phyloP scores from a whole-genome alignment of 2,329 filamentous ascomycete genomes.

The Talaromyces verruculosus region DNA sequence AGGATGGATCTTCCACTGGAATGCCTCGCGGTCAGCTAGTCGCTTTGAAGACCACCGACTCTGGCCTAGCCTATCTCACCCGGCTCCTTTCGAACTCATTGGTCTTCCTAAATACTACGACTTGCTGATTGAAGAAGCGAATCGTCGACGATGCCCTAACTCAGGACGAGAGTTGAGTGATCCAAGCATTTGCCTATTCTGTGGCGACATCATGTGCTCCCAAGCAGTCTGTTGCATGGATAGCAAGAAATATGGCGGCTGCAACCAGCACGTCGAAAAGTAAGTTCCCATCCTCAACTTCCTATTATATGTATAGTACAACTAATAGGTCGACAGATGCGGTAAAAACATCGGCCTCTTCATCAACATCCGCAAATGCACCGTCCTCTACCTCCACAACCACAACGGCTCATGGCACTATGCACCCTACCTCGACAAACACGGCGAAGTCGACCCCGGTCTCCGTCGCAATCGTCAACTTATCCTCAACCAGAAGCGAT shows the following conservation, averaged over 20 bases:
- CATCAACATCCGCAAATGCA: conserved; percentile 95
- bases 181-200: conserved; percentile 89
- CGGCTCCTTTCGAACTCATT: conserved; percentile 89
- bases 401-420: conserved; percentile 78
- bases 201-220: conserved; percentile 93
- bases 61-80: conserved; percentile 66
- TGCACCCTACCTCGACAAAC: conserved; percentile 92
- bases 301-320: not conserved
- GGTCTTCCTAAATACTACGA: conserved; percentile 92
- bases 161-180: conserved; percentile 90
- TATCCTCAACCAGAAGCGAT: conserved; percentile 89
- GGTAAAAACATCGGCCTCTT: conserved; percentile 89
- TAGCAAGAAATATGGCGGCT: conserved; percentile 68
- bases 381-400: conserved; percentile 81
- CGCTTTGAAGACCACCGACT: conserved; percentile 36
- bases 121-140: conserved; percentile 86
- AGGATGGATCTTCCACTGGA: conserved; percentile 68
- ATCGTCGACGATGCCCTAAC: conserved; percentile 77
- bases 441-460: conserved; percentile 93
- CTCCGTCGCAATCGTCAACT: conserved; percentile 83
- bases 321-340: conserved; percentile 59
- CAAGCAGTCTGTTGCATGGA: conserved; percentile 85
- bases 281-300: conserved; percentile 47
- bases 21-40: conserved; percentile 34
- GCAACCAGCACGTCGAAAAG: conserved; percentile 85